Evolutionary conservation across 2,329 filamentous ascomycete species (phyloP).

Genomic region (Ascochyta rabiei): DNA sequence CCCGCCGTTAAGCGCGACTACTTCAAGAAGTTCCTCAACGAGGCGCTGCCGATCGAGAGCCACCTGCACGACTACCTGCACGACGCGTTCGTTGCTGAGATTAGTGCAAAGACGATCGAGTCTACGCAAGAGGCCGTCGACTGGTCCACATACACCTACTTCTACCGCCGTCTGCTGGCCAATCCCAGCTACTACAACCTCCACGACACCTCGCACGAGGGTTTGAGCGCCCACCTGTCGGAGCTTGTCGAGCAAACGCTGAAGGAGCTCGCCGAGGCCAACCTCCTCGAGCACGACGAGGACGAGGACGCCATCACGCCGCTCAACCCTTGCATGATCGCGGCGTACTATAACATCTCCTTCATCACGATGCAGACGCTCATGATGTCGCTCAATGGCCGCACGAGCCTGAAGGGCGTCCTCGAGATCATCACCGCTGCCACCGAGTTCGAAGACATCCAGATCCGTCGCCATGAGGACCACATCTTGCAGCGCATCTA

Average conservation of each 20-base stretch:
- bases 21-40: conserved; percentile 98
- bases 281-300: conserved; percentile 94
- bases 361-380: conserved; percentile 99
- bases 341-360: conserved; percentile 98
- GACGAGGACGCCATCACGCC: conserved; percentile 84
- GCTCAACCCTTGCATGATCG: conserved; percentile 96
- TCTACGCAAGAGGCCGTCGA: conserved; percentile 97
- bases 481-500: conserved; percentile 88
- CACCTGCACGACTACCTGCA: conserved; percentile 90
- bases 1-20: conserved; percentile 94
- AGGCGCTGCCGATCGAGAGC: conserved; percentile 93
- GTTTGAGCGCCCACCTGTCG: conserved; percentile 90
- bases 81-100: conserved; percentile 95
- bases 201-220: conserved; percentile 86
- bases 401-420: conserved; percentile 95
- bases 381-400: conserved; percentile 83
- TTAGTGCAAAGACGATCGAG: conserved; percentile 93
- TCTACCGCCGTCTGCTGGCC: conserved; percentile 90
- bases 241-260: conserved; percentile 92
- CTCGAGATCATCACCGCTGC: conserved; percentile 96
- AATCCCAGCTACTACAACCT: conserved; percentile 97
- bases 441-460: conserved; percentile 93
- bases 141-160: conserved; percentile 98
- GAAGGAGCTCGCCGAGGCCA: conserved; percentile 87
- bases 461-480: conserved; percentile 92